Conservation (phyloP, 306 rosid species). For the Pyrus bretschneideri region DNA sequence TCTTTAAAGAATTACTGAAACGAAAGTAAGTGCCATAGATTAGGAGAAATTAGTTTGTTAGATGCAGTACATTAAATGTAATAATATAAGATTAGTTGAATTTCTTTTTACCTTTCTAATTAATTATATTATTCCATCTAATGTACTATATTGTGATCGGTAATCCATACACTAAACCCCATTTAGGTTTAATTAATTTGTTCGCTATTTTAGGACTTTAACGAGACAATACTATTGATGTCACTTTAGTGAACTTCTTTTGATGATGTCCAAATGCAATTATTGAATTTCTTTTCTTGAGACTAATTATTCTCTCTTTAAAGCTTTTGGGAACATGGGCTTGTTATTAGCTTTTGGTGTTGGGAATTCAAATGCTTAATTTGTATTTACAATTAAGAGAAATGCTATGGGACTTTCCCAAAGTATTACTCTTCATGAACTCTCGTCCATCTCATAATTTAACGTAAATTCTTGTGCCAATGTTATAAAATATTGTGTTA, state of each 20-base stretch:
- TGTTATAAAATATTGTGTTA: no score
- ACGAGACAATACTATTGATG: slow-evolving; percentile 30
- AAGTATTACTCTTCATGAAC: no score
- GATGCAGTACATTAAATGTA: no score
- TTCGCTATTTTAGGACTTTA: slow-evolving; percentile 22
- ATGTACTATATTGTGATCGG: not conserved
- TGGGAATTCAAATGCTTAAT: slow-evolving; percentile 49
- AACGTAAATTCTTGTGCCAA: no score
- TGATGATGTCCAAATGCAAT: slow-evolving; percentile 54
- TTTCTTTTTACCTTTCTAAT: no score
- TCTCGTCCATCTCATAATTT: no score
- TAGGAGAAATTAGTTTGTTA: not conserved
- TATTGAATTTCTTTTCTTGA: slow-evolving; percentile 36
- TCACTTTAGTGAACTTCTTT: slow-evolving; percentile 47
- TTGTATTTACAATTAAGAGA: slow-evolving; percentile 10
- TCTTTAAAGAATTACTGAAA: slow-evolving; percentile 36
- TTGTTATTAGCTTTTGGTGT: slow-evolving; percentile 58
- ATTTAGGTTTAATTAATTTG: not conserved
- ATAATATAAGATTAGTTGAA: no score
- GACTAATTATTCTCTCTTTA: slow-evolving; percentile 51
- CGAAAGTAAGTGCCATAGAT: slow-evolving; percentile 37
- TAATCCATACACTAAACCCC: not conserved
- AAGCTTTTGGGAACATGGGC: slow-evolving; percentile 74
- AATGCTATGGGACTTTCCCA: no score
- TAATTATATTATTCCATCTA: no score